Conservation (phyloP, 2,329 filamentous ascomycete species). For the Phyllosticta citriasiana region DNA sequence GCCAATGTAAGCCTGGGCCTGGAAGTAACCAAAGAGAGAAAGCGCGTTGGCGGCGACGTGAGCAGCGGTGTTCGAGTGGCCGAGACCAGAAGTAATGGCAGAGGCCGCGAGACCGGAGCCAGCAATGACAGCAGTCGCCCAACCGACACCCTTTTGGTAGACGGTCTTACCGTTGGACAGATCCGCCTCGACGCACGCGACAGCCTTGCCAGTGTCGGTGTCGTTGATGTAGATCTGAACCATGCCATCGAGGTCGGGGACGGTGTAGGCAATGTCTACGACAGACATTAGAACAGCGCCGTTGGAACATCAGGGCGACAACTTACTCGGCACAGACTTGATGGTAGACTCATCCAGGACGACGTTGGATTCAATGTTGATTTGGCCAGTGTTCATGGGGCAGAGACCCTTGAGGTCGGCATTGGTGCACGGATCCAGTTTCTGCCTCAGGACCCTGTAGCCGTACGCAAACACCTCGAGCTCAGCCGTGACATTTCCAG, state of each 20-base stretch:
- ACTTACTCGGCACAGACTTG: constrained; percentile 55
- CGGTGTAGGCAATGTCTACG: constrained; percentile 65
- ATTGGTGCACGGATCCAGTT: constrained; percentile 64
- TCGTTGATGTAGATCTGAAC: constrained; percentile 74
- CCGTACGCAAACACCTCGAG: constrained; percentile 74
- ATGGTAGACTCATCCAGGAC: constrained; percentile 47
- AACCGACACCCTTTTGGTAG: constrained; percentile 77
- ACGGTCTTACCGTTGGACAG: constrained; percentile 91
- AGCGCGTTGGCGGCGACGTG: constrained; percentile 90
- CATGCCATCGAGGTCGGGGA: constrained; percentile 83
- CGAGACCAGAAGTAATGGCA: constrained; percentile 78
- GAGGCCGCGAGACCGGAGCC: constrained; percentile 75
- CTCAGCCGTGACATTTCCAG: constrained; percentile 71
- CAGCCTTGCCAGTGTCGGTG: constrained; percentile 50
- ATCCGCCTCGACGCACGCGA: constrained; percentile 79
- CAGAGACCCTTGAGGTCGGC: constrained; percentile 64
- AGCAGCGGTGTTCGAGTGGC: constrained; percentile 86
- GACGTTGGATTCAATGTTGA: constrained; percentile 66
- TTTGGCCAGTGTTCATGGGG: constrained; percentile 78
- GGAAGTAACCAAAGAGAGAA: constrained; percentile 91
- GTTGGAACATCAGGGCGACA: neutral
- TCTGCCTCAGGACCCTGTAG: constrained; percentile 56
- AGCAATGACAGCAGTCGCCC: constrained; percentile 80
- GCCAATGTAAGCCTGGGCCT: constrained; percentile 84
- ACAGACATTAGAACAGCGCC: constrained; percentile 13